Conservation (phyloP, 768 basidiomycete genomes). For the Russula compacta region DNA sequence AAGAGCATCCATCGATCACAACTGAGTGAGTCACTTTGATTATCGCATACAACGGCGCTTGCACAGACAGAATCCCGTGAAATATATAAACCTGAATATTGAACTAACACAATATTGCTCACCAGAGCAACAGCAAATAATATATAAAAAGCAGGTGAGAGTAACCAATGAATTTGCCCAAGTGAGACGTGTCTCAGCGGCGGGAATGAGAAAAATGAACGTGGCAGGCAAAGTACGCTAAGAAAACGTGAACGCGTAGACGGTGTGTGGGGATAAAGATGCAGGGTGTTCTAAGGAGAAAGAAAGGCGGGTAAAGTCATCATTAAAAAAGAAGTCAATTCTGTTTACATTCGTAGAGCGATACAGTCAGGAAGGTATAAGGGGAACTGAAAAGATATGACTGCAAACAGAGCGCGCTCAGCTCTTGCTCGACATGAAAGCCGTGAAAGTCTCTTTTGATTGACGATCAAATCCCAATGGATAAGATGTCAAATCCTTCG, state of each 20-base stretch:
- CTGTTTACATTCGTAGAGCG: slow-evolving; percentile 7
- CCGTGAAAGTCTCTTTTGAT: slow-evolving; percentile 11
- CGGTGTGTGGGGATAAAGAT: background rate
- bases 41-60: no score
- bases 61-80: no score
- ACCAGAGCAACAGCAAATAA: background rate
- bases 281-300: background rate
- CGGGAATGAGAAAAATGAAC: background rate
- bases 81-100: background rate
- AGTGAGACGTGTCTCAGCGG: background rate
- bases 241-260: background rate
- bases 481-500: slow-evolving; percentile 75
- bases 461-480: slow-evolving; percentile 59
- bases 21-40: no score
- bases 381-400: background rate
- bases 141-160: slow-evolving; percentile 1
- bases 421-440: slow-evolving; percentile 1
- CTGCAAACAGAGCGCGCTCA: background rate
- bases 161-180: background rate
- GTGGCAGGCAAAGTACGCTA: background rate
- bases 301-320: background rate
- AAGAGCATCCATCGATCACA: background rate
- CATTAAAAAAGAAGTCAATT: background rate
- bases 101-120: slow-evolving; percentile 1
- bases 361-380: slow-evolving; percentile 7